These are phyloP conservation scores for Symmetrospora coprosmae DNA, from an alignment of 768 basidiomycete species.

Conservation along the genomic window DNA sequence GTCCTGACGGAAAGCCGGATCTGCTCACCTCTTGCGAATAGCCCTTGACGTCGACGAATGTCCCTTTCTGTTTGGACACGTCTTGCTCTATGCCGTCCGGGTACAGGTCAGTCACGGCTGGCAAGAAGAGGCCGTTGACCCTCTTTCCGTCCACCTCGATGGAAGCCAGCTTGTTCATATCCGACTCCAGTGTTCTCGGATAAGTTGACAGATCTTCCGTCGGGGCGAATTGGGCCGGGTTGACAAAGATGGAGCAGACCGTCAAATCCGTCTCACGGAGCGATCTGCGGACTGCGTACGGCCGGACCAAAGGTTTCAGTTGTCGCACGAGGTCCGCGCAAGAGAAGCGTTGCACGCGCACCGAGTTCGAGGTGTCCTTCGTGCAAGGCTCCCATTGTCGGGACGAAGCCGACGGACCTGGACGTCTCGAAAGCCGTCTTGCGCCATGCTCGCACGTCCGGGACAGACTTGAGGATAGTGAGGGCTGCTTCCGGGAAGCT, in stretches of 20 bases:
- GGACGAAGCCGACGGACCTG: constrained; percentile 76
- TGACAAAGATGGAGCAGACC: constrained; percentile 89
- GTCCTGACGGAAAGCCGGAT: background rate
- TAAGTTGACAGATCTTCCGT: constrained; percentile 84
- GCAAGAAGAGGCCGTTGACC: constrained; percentile 63
- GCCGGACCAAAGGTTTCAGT: background rate
- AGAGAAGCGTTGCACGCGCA: constrained; percentile 38
- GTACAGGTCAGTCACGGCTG: constrained; percentile 70
- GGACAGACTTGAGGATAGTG: constrained; percentile 45
- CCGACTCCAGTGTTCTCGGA: constrained; percentile 66
- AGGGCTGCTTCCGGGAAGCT: constrained; percentile 23
- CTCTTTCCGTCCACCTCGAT: constrained; percentile 37
- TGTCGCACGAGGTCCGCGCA: background rate
- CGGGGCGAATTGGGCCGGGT: constrained; percentile 92
- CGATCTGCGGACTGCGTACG: constrained; percentile 54
- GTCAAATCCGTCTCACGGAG: constrained; percentile 68
- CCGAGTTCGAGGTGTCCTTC: constrained; percentile 83
- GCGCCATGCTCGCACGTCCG: constrained; percentile 61
- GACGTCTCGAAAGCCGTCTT: constrained; percentile 46
- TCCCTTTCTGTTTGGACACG: constrained; percentile 58
- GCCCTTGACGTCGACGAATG: constrained; percentile 83
- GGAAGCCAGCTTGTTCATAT: constrained; percentile 51
- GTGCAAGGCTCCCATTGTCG: constrained; percentile 96
- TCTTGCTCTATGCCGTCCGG: constrained; percentile 78
- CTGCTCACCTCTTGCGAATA: constrained; percentile 46